A percentile compares a stretch with the other conserved stretches of the same genome.
Evolutionary conservation across 441 rosid genomes (phyloP).

Genomic region (Syzygium malaccense): DNA sequence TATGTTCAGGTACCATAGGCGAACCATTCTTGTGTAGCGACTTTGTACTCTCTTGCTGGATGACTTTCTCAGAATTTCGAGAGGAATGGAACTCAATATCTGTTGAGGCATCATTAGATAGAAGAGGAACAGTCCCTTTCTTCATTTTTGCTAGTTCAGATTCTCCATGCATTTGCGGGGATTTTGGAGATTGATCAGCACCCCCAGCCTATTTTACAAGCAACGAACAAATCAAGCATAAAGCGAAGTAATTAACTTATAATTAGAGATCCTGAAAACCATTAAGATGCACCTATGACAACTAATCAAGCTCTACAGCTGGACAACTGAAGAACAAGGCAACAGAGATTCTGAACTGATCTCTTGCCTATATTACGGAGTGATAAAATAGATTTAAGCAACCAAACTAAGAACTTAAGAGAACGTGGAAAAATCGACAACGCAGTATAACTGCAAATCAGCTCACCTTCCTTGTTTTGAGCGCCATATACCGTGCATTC

Average conservation of each 20-base stretch:
- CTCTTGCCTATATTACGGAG: background rate
- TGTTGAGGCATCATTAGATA: constrained; percentile 17
- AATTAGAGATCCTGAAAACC: background rate
- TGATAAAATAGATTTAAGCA: background rate
- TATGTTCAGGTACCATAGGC: constrained; percentile 17
- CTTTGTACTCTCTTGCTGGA: constrained; percentile 15
- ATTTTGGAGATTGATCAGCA: constrained; percentile 7
- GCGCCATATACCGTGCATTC: constrained; percentile 87
- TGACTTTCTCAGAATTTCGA: constrained; percentile 12
- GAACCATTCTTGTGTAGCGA: constrained; percentile 13
- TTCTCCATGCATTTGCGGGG: constrained; percentile 17
- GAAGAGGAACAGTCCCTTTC: constrained; percentile 6
- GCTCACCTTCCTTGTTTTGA: constrained; percentile 75
- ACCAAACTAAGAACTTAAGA: background rate
- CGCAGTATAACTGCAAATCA: background rate
- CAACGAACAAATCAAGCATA: background rate
- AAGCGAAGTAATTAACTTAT: background rate
- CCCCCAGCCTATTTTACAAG: constrained; percentile 22
- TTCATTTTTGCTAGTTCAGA: constrained; percentile 28
- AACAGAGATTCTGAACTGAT: background rate
- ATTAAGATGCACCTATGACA: background rate
- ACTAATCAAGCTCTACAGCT: background rate
- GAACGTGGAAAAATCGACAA: background rate
- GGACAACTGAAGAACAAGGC: background rate
- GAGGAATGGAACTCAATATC: constrained; percentile 17